Evolutionary conservation across 345 rosid species (phyloP), one percentile per base, ranked within the genome.

Genomic region (Linum usitatissimum): DNA sequence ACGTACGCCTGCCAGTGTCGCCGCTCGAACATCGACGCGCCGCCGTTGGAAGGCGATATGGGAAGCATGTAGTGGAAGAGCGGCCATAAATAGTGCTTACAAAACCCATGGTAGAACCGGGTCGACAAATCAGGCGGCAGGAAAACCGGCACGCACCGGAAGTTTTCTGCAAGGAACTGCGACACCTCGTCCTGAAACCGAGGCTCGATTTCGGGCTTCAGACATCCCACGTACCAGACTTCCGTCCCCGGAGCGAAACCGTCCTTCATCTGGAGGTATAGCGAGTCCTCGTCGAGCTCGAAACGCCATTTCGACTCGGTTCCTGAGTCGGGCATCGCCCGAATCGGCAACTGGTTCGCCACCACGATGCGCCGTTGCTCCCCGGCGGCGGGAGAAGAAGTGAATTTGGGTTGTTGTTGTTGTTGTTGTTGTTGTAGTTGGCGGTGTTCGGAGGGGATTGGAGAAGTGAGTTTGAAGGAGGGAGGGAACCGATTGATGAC

Each of bases 61-160:
- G 95, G 94, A 38, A 83, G 42, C 73, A 83, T 79, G 63, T 85
- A 90, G 64, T 90, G 97, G 70, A 90, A 78, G 75, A 85, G 63
- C 21, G 91, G 97, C 97, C 97, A 90, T 10, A 90, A 85, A 59
- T 86, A 86, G 73, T 86, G 97, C 70, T 90, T 90, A 21, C 97
- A 90, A 51, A 86, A 86, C 0, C 97, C 97, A 38, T 90, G 97
- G 28, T 90, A 90, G 70, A 73, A 90, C 77, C 55, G 79, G 69
- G 55, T 63, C 58, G 72, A 70, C 72, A 79, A 34, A 13, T 90
- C 97, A n/a, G 51, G 19, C 3, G 86, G 70, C 63, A 90, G 65
- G 71, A 85, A 90, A 15, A 83, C 77, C 4, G 97, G 93, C n/a
- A 81, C 80, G 31, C 97, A 90, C 12, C 70, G 71, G 36, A 80